Conservation (phyloP, 495 filamentous ascomycete genomes). For the Penicillium longicatenatum region DNA sequence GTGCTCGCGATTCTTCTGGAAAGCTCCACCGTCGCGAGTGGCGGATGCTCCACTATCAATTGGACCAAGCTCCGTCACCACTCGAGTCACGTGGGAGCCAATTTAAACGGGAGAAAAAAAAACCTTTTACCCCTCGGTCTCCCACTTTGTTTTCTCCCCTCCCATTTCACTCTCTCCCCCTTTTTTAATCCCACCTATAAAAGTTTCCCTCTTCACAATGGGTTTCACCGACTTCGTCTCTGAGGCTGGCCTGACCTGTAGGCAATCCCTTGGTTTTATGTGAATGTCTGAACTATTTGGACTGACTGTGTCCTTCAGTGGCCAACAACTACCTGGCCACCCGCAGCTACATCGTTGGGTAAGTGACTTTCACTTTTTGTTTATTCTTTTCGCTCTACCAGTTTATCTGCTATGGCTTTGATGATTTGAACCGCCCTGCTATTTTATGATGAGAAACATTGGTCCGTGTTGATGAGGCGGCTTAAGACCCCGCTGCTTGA, state of each 20-base stretch:
- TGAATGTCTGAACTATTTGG: slow-evolving; percentile 19
- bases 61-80: slow-evolving; percentile 37
- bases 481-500: slow-evolving; percentile 94
- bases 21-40: slow-evolving; percentile 45
- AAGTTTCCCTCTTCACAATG: slow-evolving; percentile 60
- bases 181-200: slow-evolving; percentile 19
- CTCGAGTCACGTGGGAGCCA: slow-evolving; percentile 36
- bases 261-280: slow-evolving; percentile 40
- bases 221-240: slow-evolving; percentile 92
- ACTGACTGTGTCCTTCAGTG: slow-evolving; percentile 60
- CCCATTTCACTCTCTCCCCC: slow-evolving; percentile 20
- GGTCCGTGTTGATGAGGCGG: slow-evolving; percentile 99
- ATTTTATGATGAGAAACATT: slow-evolving; percentile 83
- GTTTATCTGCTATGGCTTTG: slow-evolving; percentile 3
- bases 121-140: slow-evolving; percentile 37
- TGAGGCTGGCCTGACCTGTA: slow-evolving; percentile 85
- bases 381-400: slow-evolving; percentile 7
- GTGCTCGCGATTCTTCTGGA: slow-evolving; percentile 44
- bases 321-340: slow-evolving; percentile 89
- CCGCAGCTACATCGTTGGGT: slow-evolving; percentile 94
- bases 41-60: slow-evolving; percentile 25
- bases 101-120: slow-evolving; percentile 41
- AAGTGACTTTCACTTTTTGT: slow-evolving; percentile 39
- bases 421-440: slow-evolving; percentile 12
- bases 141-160: slow-evolving; percentile 31